Conservation (phyloP, 805 yeast genomes). For the Pichia rugopelliculosa region DNA sequence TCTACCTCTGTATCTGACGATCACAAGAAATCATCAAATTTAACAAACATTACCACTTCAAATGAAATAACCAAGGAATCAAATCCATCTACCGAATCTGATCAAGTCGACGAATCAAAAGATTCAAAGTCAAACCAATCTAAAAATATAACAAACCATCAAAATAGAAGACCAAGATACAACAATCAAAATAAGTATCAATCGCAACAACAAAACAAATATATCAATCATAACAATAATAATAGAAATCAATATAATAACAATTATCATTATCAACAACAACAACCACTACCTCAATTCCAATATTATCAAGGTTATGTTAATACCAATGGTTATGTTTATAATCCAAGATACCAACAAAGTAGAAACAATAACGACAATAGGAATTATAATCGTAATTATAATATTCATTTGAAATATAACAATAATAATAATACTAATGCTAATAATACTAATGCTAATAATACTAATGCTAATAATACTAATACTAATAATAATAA, state of each 20-base stretch:
- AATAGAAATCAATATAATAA: constrained; percentile 1
- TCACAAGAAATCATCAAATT: too few relatives aligned
- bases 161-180: background rate
- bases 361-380: background rate
- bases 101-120: background rate
- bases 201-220: constrained; percentile 1
- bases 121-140: constrained; percentile 4
- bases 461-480: background rate
- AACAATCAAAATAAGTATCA: constrained; percentile 8
- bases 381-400: constrained; percentile 2
- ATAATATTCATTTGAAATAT: constrained; percentile 1
- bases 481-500: background rate
- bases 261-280: background rate
- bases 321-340: background rate
- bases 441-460: background rate
- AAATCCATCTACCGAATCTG: background rate
- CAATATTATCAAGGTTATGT: constrained; percentile 4
- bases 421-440: background rate
- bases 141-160: constrained; percentile 7
- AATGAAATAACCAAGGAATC: background rate
- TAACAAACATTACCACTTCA: background rate
- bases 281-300: too few relatives aligned
- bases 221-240: constrained; percentile 5
- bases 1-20: background rate
- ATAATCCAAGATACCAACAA: constrained; percentile 1